Evolutionary conservation across 306 rosid species (phyloP).

Genomic region (Cercis canadensis): DNA sequence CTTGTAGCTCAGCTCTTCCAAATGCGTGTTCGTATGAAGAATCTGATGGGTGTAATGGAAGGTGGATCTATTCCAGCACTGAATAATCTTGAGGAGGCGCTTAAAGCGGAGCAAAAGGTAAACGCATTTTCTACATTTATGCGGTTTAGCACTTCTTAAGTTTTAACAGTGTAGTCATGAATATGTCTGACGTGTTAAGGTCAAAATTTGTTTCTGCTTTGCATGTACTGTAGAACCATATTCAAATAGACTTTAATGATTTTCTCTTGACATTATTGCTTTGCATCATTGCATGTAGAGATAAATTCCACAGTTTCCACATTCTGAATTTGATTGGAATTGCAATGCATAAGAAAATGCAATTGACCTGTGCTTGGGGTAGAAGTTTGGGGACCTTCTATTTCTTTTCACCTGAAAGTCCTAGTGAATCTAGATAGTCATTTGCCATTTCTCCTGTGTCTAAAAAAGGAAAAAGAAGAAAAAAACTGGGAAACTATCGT

Average conservation of each 20-base stretch:
- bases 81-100: constrained; percentile 87
- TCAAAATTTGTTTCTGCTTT: neutral
- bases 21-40: constrained; percentile 96
- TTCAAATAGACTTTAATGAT: neutral
- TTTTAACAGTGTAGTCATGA: no score
- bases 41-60: constrained; percentile 91
- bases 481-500: neutral
- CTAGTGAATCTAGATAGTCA: neutral
- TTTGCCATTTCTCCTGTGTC: neutral
- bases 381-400: constrained; percentile 15
- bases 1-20: constrained; percentile 92
- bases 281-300: neutral
- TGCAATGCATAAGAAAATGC: neutral
- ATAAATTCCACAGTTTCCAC: neutral
- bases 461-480: neutral
- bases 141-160: no score
- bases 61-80: constrained; percentile 84
- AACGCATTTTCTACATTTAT: constrained; percentile 27
- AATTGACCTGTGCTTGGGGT: neutral
- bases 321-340: constrained; percentile 2
- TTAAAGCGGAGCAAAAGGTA: constrained; percentile 91
- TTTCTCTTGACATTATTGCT: no score
- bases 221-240: constrained; percentile 25
- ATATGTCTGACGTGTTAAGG: no score
- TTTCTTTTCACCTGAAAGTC: constrained; percentile 13